Conservation (phyloP, 768 basidiomycete genomes). For the Tephrocybe sp. region DNA sequence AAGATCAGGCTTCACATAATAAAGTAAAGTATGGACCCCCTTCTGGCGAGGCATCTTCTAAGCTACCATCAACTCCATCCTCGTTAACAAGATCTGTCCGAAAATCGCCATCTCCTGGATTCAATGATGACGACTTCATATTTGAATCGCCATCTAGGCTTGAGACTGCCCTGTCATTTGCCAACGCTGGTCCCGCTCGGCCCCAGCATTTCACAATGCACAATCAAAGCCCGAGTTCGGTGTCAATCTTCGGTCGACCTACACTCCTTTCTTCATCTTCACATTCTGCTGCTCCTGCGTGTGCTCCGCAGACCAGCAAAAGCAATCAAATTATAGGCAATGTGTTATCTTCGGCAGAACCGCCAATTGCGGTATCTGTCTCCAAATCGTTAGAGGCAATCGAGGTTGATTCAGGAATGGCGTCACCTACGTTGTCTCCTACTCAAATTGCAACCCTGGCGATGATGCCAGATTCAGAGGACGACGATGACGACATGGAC, state of each 20-base stretch:
- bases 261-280: constrained; percentile 24
- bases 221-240: not conserved
- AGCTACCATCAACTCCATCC: not conserved
- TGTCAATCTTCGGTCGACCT: constrained; percentile 30
- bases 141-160: constrained; percentile 42
- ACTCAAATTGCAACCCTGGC: not conserved
- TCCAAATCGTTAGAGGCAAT: not conserved
- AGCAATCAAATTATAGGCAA: not conserved
- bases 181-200: constrained; percentile 48
- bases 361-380: not conserved
- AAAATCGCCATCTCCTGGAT: not conserved
- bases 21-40: not conserved
- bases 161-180: constrained; percentile 70
- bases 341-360: not conserved
- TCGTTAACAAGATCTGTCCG: not conserved
- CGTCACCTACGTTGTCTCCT: not conserved
- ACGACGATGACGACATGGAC: too few species aligned
- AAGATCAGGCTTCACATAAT: constrained; percentile 23
- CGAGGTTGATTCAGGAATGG: not conserved
- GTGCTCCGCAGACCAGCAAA: not conserved
- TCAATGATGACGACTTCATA: constrained; percentile 20
- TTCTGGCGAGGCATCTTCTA: constrained; percentile 11
- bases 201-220: constrained; percentile 7
- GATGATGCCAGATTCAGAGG: constrained; percentile 16
- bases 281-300: constrained; percentile 5